Conservation (phyloP, 352 stramenopile genomes). For the Blastocystis sp. region DNA sequence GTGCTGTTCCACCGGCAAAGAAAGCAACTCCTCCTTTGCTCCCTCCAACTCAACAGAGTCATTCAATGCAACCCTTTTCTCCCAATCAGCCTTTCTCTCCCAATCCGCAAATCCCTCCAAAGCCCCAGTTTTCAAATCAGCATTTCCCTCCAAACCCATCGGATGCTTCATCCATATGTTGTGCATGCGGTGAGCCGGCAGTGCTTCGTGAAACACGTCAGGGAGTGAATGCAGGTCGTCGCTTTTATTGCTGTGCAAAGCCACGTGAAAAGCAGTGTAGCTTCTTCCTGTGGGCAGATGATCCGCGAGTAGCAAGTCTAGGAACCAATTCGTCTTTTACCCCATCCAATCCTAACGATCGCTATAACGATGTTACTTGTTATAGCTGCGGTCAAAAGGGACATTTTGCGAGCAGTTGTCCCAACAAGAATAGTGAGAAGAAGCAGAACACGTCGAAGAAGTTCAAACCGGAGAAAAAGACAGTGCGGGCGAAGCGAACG, state of each 20-base stretch:
- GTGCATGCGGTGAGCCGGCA: not conserved
- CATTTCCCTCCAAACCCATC: not conserved
- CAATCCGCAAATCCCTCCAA: not conserved
- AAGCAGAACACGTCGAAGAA: not conserved
- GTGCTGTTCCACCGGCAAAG: no score
- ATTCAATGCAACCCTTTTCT: not conserved
- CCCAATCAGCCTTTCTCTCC: not conserved
- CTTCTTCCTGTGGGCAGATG: constrained; percentile 56
- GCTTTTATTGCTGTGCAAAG: constrained; percentile 58
- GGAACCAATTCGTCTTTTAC: not conserved
- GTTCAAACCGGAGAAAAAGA: not conserved
- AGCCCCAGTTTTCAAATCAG: not conserved
- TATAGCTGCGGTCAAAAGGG: constrained; percentile 18
- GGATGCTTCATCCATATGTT: not conserved
- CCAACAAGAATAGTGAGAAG: not conserved
- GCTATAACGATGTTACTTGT: not conserved
- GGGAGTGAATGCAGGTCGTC: constrained; percentile 34
- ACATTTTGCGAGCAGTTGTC: constrained; percentile 6
- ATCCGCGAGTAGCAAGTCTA: not conserved
- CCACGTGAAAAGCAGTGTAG: constrained; percentile 28
- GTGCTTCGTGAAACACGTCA: not conserved
- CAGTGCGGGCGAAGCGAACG: not conserved
- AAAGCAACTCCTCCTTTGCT: not conserved
- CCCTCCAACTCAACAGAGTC: constrained; percentile 42
- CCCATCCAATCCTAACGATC: not conserved